Evolutionary conservation across 2,329 filamentous ascomycete species (phyloP).

Genomic region (Fusarium anguioides): DNA sequence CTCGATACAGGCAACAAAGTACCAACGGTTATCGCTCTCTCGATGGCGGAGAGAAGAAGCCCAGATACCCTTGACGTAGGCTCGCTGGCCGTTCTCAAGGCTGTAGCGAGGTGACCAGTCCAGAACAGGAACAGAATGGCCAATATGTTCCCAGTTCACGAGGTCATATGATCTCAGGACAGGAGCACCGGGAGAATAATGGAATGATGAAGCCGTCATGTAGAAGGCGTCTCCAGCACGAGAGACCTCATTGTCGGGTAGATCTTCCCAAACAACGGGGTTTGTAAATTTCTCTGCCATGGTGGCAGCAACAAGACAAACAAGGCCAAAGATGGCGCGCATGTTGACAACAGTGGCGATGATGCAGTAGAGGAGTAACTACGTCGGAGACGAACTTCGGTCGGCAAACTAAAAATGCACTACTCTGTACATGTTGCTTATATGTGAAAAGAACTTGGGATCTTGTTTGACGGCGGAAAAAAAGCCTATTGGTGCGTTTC

Average conservation of each 20-base stretch:
- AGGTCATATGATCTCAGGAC: constrained; percentile 66
- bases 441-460: not conserved
- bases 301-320: not conserved
- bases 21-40: constrained; percentile 24
- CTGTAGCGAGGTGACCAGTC: constrained; percentile 10
- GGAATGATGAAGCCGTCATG: constrained; percentile 65
- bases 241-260: constrained; percentile 65
- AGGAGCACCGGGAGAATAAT: constrained; percentile 67
- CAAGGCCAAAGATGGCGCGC: constrained; percentile 13
- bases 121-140: constrained; percentile 53
- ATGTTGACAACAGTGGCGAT: not conserved
- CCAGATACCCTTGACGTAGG: constrained; percentile 67
- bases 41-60: constrained; percentile 52
- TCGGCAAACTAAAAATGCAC: too few species aligned
- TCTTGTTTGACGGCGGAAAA: not conserved
- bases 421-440: not conserved
- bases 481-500: not conserved
- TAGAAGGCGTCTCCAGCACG: constrained; percentile 63
- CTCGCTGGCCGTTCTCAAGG: constrained; percentile 52
- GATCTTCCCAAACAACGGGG: constrained; percentile 58
- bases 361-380: not conserved
- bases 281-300: constrained; percentile 12
- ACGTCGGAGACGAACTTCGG: not conserved
- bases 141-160: constrained; percentile 61
- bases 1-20: constrained; percentile 55